A percentile compares a stretch with the other conserved stretches of the same genome.
Evolutionary conservation across 2,329 filamentous ascomycete genomes (phyloP).

Genomic region (Fusarium graminum): DNA sequence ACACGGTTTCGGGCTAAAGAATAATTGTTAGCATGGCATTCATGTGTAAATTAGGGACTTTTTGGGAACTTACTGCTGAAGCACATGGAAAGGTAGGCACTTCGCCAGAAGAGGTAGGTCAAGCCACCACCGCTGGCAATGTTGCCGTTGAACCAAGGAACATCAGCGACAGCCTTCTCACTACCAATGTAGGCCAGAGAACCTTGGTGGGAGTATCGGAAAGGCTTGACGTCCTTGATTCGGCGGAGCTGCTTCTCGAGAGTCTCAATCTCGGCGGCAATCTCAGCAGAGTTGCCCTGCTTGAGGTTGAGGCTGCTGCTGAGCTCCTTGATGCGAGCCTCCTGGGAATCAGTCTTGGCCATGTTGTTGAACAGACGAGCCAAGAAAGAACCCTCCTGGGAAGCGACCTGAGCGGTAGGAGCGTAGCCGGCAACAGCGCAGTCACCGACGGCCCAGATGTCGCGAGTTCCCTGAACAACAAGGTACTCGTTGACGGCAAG

Average conservation of each 20-base stretch:
- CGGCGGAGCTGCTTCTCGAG: conserved; percentile 88
- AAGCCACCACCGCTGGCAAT: conserved; percentile 91
- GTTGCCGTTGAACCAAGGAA: conserved; percentile 97
- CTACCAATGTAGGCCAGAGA: conserved; percentile 97
- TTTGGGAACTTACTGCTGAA: conserved; percentile 86
- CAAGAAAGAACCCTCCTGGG: conserved; percentile 95
- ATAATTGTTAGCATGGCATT: conserved; percentile 36
- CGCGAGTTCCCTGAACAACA: conserved; percentile 95
- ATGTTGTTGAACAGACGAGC: conserved; percentile 98
- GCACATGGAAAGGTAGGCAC: conserved; percentile 99
- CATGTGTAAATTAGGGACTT: neutral
- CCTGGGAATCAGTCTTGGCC: conserved; percentile 90
- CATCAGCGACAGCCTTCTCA: conserved; percentile 97
- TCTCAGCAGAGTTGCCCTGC: conserved; percentile 75
- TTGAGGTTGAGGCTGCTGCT: conserved; percentile 71
- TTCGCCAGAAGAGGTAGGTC: conserved; percentile 98
- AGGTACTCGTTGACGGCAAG: conserved; percentile 98
- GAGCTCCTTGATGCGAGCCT: conserved; percentile 79
- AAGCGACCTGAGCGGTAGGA: conserved; percentile 95
- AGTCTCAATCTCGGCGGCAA: conserved; percentile 81
- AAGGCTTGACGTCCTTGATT: conserved; percentile 95
- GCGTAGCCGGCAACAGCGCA: conserved; percentile 98
- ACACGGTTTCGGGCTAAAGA: conserved; percentile 87
- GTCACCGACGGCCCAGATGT: conserved; percentile 98
- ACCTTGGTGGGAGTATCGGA: conserved; percentile 98